Evolutionary conservation across 352 stramenopile genomes (phyloP).

Genomic region (Plasmopara viticola): DNA sequence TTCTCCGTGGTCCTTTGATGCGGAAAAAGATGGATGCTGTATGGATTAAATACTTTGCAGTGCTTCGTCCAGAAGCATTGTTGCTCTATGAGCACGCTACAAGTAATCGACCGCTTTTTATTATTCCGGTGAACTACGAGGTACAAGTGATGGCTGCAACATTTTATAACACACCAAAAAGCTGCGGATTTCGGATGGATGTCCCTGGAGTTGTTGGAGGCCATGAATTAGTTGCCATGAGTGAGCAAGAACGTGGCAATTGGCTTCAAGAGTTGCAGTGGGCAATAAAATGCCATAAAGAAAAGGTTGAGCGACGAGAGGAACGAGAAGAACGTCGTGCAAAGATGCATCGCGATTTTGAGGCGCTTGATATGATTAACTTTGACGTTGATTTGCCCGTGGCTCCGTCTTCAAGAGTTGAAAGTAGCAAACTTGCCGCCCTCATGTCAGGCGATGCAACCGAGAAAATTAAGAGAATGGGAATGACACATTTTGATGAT

Average conservation of each 20-base stretch:
- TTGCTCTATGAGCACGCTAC: slow-evolving; percentile 63
- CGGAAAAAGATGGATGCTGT: slow-evolving; percentile 62
- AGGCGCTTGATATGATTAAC: slow-evolving; percentile 75
- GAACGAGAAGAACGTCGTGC: slow-evolving; percentile 40
- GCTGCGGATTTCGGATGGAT: slow-evolving; percentile 55
- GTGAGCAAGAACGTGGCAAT: slow-evolving; percentile 66
- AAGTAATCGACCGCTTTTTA: slow-evolving; percentile 54
- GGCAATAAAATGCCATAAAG: slow-evolving; percentile 40
- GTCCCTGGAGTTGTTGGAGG: slow-evolving; percentile 54
- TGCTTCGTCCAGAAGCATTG: slow-evolving; percentile 62
- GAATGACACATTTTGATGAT: no score
- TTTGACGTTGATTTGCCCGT: slow-evolving; percentile 42
- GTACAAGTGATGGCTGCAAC: slow-evolving; percentile 32
- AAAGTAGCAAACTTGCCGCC: background rate
- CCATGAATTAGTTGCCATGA: slow-evolving; percentile 48
- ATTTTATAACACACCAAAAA: slow-evolving; percentile 46
- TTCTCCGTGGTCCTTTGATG: slow-evolving; percentile 57
- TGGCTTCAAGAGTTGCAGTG: slow-evolving; percentile 77
- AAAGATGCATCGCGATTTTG: slow-evolving; percentile 54
- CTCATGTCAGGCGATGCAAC: no score
- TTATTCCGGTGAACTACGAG: slow-evolving; percentile 70
- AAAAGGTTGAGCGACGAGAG: slow-evolving; percentile 34
- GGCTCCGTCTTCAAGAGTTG: slow-evolving; percentile 3
- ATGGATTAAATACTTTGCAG: slow-evolving; percentile 65
- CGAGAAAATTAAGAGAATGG: no score